These are phyloP conservation scores for Volvox africanus DNA, from an alignment of 139 green algal genomes.

Conservation along the genomic window DNA sequence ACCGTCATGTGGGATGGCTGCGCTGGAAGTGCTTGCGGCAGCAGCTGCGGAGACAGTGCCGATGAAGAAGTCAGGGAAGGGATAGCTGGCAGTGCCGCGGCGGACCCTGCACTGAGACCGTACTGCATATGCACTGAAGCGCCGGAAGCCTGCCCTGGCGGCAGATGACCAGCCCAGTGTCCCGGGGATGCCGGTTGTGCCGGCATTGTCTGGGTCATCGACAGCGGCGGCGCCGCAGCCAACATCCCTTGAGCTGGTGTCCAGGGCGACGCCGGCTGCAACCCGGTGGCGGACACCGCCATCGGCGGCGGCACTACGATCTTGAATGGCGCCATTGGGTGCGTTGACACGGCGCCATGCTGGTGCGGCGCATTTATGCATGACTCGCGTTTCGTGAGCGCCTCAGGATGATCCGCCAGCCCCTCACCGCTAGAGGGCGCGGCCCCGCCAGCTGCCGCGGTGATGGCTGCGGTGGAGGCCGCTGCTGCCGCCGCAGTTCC, in stretches of 20 bases:
- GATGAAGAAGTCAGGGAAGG: background rate
- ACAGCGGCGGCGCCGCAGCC: background rate
- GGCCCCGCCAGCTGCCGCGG: background rate
- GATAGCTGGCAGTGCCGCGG: background rate
- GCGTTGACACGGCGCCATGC: background rate
- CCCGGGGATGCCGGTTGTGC: background rate
- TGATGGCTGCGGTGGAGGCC: background rate
- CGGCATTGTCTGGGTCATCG: background rate
- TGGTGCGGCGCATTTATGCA: background rate
- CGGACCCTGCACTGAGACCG: background rate
- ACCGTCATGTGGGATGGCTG: background rate
- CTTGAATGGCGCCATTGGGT: background rate
- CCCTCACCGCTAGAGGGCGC: background rate
- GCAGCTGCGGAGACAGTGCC: background rate
- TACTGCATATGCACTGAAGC: background rate
- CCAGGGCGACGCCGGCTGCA: conserved; percentile 16
- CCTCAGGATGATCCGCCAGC: background rate
- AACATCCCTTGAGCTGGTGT: background rate
- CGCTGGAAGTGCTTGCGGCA: background rate
- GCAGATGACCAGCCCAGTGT: background rate
- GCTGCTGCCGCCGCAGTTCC: background rate
- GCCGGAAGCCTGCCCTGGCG: background rate
- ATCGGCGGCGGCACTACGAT: background rate
- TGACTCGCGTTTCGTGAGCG: conserved; percentile 16
- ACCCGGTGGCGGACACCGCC: background rate